phyloP scores from a whole-genome alignment of 495 filamentous ascomycete species.

The Trichocladium antarcticum region DNA sequence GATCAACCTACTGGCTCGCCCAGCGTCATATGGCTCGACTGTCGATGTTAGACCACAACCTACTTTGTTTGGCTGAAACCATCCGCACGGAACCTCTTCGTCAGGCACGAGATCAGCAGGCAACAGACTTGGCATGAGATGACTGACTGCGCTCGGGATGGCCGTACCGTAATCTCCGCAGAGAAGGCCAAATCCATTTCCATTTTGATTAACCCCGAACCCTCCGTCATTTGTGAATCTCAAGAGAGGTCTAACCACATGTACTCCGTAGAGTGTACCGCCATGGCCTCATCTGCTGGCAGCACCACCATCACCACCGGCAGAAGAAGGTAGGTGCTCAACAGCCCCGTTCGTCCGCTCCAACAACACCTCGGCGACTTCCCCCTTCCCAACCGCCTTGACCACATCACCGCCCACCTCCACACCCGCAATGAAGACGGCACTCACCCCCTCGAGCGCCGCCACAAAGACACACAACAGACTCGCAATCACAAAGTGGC shows the following conservation, averaged over 20 bases:
- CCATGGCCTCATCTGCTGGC: neutral
- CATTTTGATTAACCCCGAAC: neutral
- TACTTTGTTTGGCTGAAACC: too few species aligned
- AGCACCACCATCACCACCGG: neutral
- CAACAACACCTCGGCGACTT: constrained; percentile 4
- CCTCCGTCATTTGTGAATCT: too few species aligned
- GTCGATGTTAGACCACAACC: too few species aligned
- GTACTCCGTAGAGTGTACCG: neutral
- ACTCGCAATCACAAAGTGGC: constrained; percentile 86
- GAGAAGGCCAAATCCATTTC: too few species aligned
- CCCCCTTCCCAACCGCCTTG: constrained; percentile 17
- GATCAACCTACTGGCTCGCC: too few species aligned
- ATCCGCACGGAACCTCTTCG: too few species aligned
- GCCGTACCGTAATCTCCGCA: too few species aligned
- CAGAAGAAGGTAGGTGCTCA: neutral
- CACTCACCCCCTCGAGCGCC: constrained; percentile 73
- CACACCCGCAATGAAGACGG: constrained; percentile 70
- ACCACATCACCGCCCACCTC: constrained; percentile 46
- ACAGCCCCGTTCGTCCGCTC: constrained; percentile 16
- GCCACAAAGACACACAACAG: constrained; percentile 84
- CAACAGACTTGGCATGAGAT: too few species aligned
- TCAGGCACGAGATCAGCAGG: too few species aligned
- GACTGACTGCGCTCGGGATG: too few species aligned
- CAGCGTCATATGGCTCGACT: too few species aligned
- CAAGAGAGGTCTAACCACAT: too few species aligned